Evolutionary conservation across 108 stramenopile genomes (phyloP).

Genomic region (Pseudonitzschia multistriata): DNA sequence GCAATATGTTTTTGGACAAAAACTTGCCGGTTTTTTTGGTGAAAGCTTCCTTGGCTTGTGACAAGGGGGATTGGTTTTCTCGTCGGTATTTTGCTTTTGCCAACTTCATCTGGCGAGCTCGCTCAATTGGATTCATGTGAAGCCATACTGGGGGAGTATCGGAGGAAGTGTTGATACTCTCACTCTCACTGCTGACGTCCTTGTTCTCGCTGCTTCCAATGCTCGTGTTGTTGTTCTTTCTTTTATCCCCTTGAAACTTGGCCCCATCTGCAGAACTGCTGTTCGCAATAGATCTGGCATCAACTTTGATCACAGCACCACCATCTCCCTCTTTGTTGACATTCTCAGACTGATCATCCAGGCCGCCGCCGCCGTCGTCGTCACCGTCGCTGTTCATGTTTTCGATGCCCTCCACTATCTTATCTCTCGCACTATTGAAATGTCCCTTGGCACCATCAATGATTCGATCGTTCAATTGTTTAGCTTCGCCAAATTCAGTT

Average conservation of each 20-base stretch:
- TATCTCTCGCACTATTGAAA: conserved; percentile 17
- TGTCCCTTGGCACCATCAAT: conserved; percentile 26
- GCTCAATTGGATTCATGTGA: conserved; percentile 19
- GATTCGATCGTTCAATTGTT: conserved; percentile 29
- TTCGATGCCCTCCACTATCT: conserved; percentile 24
- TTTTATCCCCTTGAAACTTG: not conserved
- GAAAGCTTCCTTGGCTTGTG: conserved; percentile 10
- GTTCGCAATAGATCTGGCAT: not conserved
- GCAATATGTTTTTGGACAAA: conserved; percentile 17
- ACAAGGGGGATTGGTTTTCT: not conserved
- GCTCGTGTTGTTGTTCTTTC: not conserved
- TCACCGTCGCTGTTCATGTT: conserved; percentile 12
- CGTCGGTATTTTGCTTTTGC: conserved; percentile 10
- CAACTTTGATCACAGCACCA: not conserved
- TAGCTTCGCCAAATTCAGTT: conserved; percentile 43
- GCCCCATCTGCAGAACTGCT: not conserved
- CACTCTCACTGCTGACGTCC: not conserved
- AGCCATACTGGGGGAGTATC: conserved; percentile 1
- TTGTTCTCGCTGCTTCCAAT: not conserved
- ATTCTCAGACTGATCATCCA: not conserved
- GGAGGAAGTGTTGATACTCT: not conserved
- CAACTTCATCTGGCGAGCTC: conserved; percentile 14
- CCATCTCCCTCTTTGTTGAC: conserved; percentile 3
- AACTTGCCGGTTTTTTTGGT: conserved; percentile 24
- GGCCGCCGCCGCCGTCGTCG: not conserved